Conservation (phyloP, 148 eudicot species). For the Agrostemma githago region DNA sequence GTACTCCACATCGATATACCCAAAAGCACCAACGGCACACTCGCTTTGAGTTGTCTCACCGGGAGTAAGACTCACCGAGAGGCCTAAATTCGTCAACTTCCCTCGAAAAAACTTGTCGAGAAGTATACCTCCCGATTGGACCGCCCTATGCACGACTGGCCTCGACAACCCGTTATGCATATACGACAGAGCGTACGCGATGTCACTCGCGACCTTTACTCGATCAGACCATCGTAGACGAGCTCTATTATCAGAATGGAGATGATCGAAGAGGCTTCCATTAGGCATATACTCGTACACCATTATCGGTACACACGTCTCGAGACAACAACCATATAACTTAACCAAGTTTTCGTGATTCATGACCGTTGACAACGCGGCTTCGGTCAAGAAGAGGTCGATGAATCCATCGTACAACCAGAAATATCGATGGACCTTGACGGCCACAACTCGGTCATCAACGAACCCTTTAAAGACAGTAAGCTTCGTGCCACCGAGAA, state of each 20-base stretch:
- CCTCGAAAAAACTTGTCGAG: conserved; percentile 13
- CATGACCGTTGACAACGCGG: conserved; percentile 20
- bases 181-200: conserved; percentile 20
- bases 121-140: background rate
- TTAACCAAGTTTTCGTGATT: conserved; percentile 24
- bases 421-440: conserved; percentile 7
- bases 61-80: no score
- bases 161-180: conserved; percentile 15
- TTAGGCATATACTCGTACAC: conserved; percentile 30
- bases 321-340: conserved; percentile 33
- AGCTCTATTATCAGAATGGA: background rate
- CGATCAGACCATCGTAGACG: conserved; percentile 15
- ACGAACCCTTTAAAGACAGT: conserved; percentile 12
- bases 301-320: conserved; percentile 25
- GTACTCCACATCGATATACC: no score
- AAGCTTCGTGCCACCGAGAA: conserved; percentile 8
- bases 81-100: conserved; percentile 18
- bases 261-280: conserved; percentile 22
- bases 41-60: no score
- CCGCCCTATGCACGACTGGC: conserved; percentile 19
- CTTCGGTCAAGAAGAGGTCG: conserved; percentile 24
- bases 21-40: no score
- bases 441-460: conserved; percentile 4
- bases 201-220: conserved; percentile 27
- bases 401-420: background rate